Conservation (phyloP, 139 green algal species). For the Coelastrella sp. region DNA sequence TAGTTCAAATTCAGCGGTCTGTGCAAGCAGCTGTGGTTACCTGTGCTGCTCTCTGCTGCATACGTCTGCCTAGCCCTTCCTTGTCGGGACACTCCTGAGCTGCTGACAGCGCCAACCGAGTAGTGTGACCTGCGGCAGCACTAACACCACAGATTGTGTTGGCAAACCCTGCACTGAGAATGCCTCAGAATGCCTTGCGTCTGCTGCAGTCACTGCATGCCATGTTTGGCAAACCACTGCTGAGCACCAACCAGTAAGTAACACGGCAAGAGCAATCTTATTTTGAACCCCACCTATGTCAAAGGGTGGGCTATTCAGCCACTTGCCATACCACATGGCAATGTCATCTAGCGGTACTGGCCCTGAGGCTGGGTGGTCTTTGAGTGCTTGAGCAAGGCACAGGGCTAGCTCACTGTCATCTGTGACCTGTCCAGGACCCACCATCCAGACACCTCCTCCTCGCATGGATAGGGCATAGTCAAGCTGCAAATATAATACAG, state of each 20-base stretch:
- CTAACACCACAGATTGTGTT: too few relatives aligned
- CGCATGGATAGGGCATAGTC: slow-evolving; percentile 46
- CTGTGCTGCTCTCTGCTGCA: slow-evolving; percentile 6
- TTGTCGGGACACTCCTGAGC: not conserved
- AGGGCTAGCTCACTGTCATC: slow-evolving; percentile 64
- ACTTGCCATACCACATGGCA: slow-evolving; percentile 47
- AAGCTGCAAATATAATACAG: slow-evolving; percentile 22
- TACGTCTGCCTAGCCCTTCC: not conserved
- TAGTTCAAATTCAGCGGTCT: too few relatives aligned
- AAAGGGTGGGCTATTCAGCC: slow-evolving; percentile 49
- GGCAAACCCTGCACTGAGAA: too few relatives aligned
- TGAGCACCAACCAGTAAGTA: too few relatives aligned
- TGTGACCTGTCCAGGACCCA: slow-evolving; percentile 58
- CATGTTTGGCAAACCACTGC: too few relatives aligned
- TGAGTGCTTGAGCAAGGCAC: slow-evolving; percentile 52
- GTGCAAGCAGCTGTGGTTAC: not conserved
- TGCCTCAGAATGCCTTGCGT: too few relatives aligned
- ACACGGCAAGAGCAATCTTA: too few relatives aligned
- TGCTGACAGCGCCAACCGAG: not conserved
- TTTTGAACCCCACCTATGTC: slow-evolving; percentile 46
- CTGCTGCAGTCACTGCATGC: too few relatives aligned
- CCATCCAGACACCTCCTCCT: slow-evolving; percentile 42
- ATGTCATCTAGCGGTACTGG: slow-evolving; percentile 43
- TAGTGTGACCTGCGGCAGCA: not conserved
- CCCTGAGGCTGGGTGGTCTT: not conserved